A percentile compares a stretch with the other conserved stretches of the same genome.
Conservation (phyloP, 768 basidiomycete species). For the Naganishia randhawae region DNA sequence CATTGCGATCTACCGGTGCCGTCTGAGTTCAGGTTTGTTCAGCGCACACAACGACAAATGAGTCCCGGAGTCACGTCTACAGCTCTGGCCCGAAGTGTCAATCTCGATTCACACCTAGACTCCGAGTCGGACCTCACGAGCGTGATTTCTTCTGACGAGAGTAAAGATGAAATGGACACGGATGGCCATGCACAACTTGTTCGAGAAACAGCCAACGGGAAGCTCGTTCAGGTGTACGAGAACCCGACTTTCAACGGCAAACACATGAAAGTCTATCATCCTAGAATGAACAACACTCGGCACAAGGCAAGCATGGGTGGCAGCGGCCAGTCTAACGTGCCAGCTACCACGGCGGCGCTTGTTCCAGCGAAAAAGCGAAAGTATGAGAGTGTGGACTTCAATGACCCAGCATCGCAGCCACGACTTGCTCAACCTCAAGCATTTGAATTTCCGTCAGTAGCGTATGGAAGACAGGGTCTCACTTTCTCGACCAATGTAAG, state of each 20-base stretch:
- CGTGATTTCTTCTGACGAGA: neutral
- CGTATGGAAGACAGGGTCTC: neutral
- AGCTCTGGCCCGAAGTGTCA: neutral
- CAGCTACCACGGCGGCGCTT: neutral
- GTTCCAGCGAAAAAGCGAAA: neutral
- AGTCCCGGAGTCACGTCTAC: neutral
- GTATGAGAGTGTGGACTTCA: neutral
- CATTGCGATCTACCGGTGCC: conserved; percentile 40
- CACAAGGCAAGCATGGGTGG: neutral
- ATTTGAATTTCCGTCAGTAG: neutral
- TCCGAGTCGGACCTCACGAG: neutral
- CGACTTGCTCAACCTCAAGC: neutral
- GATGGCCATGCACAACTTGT: neutral
- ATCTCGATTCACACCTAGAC: neutral
- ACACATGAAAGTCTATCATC: neutral
- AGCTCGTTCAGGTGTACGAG: neutral
- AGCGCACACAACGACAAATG: neutral
- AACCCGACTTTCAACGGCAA: neutral
- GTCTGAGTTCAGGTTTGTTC: neutral
- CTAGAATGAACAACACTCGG: neutral
- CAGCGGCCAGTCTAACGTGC: too few relatives aligned
- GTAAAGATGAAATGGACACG: neutral
- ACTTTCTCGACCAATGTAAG: neutral
- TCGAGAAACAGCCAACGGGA: neutral
- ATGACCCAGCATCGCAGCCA: neutral